phyloP scores from a whole-genome alignment of 108 stramenopile genomes.

The Heterococcus sp. region DNA sequence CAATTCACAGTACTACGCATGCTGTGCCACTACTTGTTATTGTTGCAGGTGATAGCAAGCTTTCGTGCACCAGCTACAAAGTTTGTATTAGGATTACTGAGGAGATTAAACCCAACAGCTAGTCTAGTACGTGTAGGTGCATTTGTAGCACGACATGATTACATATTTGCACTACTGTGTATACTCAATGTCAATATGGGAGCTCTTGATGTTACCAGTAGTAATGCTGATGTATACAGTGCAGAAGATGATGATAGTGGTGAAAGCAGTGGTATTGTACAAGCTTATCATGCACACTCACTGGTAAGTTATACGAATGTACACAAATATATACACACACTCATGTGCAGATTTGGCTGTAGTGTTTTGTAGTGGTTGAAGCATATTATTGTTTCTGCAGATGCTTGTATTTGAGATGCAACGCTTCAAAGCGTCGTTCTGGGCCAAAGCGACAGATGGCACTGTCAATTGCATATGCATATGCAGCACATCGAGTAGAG shows the following conservation, averaged over 20 bases:
- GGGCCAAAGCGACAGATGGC: no score
- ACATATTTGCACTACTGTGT: conserved; percentile 60
- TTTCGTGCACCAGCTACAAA: conserved; percentile 59
- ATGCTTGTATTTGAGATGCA: no score
- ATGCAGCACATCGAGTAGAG: neutral
- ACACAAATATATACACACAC: no score
- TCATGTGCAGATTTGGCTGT: no score
- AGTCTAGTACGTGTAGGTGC: conserved; percentile 45
- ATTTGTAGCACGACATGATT: conserved; percentile 58
- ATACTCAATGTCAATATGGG: conserved; percentile 65
- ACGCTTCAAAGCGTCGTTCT: no score
- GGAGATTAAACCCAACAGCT: conserved; percentile 58
- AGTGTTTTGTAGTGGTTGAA: no score
- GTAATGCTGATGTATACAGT: neutral
- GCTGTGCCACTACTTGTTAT: no score
- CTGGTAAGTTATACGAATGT: no score
- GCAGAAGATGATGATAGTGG: neutral
- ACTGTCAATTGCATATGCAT: no score
- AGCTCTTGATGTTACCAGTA: conserved; percentile 44
- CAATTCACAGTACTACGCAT: no score
- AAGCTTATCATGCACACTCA: neutral
- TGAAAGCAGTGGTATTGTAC: neutral
- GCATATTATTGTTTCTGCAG: no score
- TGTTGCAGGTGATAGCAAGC: conserved; percentile 57
- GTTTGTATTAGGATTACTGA: conserved; percentile 54